Evolutionary conservation across 805 yeast species (phyloP), one percentile per base, ranked within the genome.

Genomic region (Candida verbasci): DNA sequence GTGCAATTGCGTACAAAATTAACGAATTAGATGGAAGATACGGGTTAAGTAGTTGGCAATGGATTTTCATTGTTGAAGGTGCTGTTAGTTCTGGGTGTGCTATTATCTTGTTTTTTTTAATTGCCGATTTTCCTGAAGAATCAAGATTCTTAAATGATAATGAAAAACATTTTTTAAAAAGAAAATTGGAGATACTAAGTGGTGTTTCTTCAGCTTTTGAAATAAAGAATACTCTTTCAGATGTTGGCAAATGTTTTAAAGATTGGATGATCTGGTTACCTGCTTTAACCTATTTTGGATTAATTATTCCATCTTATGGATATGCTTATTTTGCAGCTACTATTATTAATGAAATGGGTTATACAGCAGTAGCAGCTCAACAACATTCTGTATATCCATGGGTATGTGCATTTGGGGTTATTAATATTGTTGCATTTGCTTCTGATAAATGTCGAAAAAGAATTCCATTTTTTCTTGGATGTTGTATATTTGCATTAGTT

Each of bases 361-460:
- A 80, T 65, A 71, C 86, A 2, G 80, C 86, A 3, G 82, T 78
- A 49, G 66, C 74, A 38, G 91, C 94, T 8, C 87, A 87, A 57
- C 74, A 82, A 38, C 81, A 80, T 60, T 82, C 95, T 0, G 85
- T 87, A 33, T 88, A 86, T 46, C 94, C 95, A 15, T 87, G 94
- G 89, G 67, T 85, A 28, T 62, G 72, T 20, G 85, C 95, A 0
- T 82, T 86, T 51, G 87, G 82, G 5, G 62, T 74, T 23, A 74
- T 81, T 29, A 78, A 81, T 60, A 48, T 75, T 3, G 44, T 72
- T n/a, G 91, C 95, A 0, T 62, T 68, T 40, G 43, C 69, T 39
- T 81, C 93, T 0, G 95, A 86, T 54, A 57, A 51, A 31, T 36
- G 62, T 16, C 64, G 72, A 42, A 50, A 53, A 31, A 68, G 87